These are phyloP conservation scores for Phlebiopsis gigantea DNA, from an alignment of 768 basidiomycete species.

Conservation along the genomic window DNA sequence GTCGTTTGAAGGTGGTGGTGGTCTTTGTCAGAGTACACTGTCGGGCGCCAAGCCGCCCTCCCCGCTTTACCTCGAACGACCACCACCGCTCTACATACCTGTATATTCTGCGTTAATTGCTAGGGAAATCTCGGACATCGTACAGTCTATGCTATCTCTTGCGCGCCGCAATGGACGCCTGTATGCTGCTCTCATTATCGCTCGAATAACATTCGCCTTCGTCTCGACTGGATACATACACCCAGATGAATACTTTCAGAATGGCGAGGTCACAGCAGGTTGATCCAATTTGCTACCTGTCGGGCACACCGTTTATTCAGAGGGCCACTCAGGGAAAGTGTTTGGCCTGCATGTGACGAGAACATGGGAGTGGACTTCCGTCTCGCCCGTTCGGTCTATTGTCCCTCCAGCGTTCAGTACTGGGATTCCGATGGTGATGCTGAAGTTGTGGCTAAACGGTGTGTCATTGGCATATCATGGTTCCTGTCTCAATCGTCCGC, in stretches of 20 bases:
- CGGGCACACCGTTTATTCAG: not conserved
- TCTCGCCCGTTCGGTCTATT: slow-evolving; percentile 32
- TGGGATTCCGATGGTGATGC: slow-evolving; percentile 25
- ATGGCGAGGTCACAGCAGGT: slow-evolving; percentile 35
- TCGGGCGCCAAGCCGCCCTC: not conserved
- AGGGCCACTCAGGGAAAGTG: slow-evolving; percentile 19
- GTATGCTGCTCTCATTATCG: slow-evolving; percentile 14
- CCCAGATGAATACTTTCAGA: slow-evolving; percentile 38
- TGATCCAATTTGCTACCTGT: not conserved
- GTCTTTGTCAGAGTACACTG: not conserved
- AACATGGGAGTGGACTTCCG: slow-evolving; percentile 35
- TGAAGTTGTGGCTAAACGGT: slow-evolving; percentile 20
- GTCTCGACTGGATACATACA: slow-evolving; percentile 34
- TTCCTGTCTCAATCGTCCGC: not conserved
- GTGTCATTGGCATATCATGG: slow-evolving; percentile 7
- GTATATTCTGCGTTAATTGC: too few species aligned
- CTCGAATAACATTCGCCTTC: slow-evolving; percentile 26
- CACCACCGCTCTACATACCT: not conserved
- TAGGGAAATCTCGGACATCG: too few species aligned
- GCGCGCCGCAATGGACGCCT: not conserved
- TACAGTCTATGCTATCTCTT: not conserved
- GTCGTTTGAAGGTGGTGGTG: slow-evolving; percentile 4
- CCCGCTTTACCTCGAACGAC: not conserved
- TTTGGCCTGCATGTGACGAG: slow-evolving; percentile 24
- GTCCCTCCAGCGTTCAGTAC: slow-evolving; percentile 29